These are phyloP conservation scores for Teratosphaeria viscida DNA, from an alignment of 2,329 filamentous ascomycete species.

Conservation along the genomic window DNA sequence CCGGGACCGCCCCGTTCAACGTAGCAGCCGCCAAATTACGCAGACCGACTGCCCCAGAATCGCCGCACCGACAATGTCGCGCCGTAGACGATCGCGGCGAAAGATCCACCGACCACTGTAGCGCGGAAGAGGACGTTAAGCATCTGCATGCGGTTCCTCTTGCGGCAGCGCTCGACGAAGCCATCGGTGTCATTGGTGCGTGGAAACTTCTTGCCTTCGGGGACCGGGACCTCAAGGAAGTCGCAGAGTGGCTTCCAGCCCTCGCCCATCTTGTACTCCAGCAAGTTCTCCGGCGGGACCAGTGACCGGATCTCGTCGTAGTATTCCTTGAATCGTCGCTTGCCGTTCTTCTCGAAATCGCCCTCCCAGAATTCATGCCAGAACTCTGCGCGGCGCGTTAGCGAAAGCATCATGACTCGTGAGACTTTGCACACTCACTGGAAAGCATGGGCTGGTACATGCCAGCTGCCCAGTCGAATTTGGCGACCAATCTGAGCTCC, in stretches of 20 bases:
- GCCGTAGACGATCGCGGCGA: slow-evolving; percentile 33
- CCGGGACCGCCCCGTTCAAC: not conserved
- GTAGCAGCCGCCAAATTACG: not conserved
- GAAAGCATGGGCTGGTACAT: slow-evolving; percentile 61
- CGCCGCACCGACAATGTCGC: slow-evolving; percentile 26
- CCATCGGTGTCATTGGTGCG: slow-evolving; percentile 44
- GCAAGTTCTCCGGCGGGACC: slow-evolving; percentile 39
- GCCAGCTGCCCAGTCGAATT: slow-evolving; percentile 52
- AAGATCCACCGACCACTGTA: slow-evolving; percentile 38
- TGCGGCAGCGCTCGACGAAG: slow-evolving; percentile 45
- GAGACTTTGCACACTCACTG: slow-evolving; percentile 24
- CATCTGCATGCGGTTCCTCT: slow-evolving; percentile 46
- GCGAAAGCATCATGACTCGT: not conserved
- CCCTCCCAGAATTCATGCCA: slow-evolving; percentile 59
- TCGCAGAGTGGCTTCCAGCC: slow-evolving; percentile 47
- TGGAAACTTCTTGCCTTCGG: slow-evolving; percentile 39
- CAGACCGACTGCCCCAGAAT: slow-evolving; percentile 17
- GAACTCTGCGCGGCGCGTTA: slow-evolving; percentile 36
- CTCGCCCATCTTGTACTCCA: slow-evolving; percentile 45
- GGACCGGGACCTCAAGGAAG: slow-evolving; percentile 43
- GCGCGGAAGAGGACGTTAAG: slow-evolving; percentile 44
- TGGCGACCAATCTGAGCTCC: slow-evolving; percentile 46
- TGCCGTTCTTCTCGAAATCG: slow-evolving; percentile 55
- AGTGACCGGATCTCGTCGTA: slow-evolving; percentile 41
- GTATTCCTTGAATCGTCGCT: slow-evolving; percentile 50